phyloP scores from a whole-genome alignment of 805 yeast genomes.

The Kregervanrija delftensis region DNA sequence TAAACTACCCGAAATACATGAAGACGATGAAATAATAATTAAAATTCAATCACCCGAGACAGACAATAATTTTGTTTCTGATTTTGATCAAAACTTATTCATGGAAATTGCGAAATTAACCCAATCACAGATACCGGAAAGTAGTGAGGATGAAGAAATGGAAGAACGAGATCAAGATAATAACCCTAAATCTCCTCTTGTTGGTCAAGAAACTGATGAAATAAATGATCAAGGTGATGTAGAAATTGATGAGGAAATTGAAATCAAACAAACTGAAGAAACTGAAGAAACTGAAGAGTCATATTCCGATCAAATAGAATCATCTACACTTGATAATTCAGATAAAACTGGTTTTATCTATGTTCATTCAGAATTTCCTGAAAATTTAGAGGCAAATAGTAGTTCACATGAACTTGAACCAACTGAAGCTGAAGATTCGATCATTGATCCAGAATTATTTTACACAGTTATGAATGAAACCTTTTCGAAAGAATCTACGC shows the following conservation, averaged over 20 bases:
- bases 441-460: slow-evolving; percentile 5
- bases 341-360: slow-evolving; percentile 3
- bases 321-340: not conserved
- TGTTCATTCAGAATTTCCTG: not conserved
- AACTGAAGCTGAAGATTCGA: not conserved
- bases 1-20: not conserved
- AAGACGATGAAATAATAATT: too few species aligned
- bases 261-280: not conserved
- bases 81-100: too few species aligned
- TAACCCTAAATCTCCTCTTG: too few species aligned
- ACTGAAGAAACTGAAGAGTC: too few species aligned
- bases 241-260: not conserved
- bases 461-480: slow-evolving; percentile 9
- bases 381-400: not conserved
- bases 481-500: not conserved
- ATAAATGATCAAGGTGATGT: not conserved
- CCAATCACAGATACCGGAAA: too few species aligned
- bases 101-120: too few species aligned
- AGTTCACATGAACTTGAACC: not conserved
- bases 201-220: too few species aligned
- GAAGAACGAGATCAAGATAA: too few species aligned
- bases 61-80: too few species aligned
- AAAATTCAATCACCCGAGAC: too few species aligned
- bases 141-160: too few species aligned
- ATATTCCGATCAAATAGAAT: too few species aligned